Evolutionary conservation across 306 rosid genomes (phyloP).

Genomic region (Rosa chinensis): DNA sequence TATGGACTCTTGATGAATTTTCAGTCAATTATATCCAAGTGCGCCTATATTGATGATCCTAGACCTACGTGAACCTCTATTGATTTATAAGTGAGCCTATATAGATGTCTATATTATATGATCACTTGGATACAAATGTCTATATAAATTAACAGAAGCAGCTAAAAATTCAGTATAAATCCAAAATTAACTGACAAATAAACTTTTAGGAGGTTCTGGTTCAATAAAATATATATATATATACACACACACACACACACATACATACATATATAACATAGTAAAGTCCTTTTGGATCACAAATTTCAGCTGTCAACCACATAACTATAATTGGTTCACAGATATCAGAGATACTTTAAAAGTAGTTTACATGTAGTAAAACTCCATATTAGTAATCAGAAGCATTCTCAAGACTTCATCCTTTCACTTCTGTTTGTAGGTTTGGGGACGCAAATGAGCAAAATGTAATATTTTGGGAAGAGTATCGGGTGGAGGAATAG

Average conservation of each 20-base stretch:
- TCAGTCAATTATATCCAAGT: neutral
- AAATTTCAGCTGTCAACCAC: neutral
- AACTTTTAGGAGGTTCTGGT: neutral
- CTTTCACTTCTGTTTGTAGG: neutral
- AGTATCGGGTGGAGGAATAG: too few relatives aligned
- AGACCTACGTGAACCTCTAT: too few relatives aligned
- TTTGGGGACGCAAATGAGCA: neutral
- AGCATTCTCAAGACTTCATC: neutral
- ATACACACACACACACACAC: too few relatives aligned
- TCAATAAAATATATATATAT: too few relatives aligned
- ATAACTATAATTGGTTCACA: neutral
- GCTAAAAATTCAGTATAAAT: neutral
- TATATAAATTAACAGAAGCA: too few relatives aligned
- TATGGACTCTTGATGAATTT: neutral
- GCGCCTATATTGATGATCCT: neutral
- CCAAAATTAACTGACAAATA: neutral
- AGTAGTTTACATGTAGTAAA: too few relatives aligned
- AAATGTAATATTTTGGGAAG: neutral
- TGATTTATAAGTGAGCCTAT: too few relatives aligned
- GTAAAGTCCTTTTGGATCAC: too few relatives aligned
- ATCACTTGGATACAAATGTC: too few relatives aligned
- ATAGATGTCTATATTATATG: too few relatives aligned
- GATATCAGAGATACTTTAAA: too few relatives aligned
- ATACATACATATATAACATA: neutral
- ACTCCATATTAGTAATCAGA: neutral